A percentile compares a stretch with the other conserved stretches of the same genome.
These are phyloP conservation scores for Pichia sp. DNA, from an alignment of 1,139 yeast species.

Conservation along the genomic window DNA sequence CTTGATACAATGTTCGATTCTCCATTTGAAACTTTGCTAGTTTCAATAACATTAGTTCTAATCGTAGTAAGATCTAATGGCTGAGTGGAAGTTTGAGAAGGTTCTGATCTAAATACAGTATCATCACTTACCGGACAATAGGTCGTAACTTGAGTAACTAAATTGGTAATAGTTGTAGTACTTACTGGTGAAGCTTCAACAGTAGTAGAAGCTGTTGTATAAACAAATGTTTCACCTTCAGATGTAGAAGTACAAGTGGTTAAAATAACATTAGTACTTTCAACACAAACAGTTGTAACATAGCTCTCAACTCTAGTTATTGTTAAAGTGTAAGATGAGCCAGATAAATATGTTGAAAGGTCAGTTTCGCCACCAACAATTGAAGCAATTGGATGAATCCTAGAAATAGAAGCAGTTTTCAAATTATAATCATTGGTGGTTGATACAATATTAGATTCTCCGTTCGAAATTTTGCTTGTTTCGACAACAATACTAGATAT, in stretches of 20 bases:
- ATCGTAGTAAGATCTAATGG: too few relatives aligned
- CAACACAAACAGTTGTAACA: not conserved
- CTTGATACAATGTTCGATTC: too few relatives aligned
- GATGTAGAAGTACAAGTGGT: not conserved
- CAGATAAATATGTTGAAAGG: not conserved
- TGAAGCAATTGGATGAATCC: not conserved
- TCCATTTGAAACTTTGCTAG: too few relatives aligned
- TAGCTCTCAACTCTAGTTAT: constrained; percentile 1
- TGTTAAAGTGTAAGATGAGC: constrained; percentile 9
- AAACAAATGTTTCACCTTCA: not conserved
- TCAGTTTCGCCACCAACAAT: constrained; percentile 1
- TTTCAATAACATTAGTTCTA: too few relatives aligned
- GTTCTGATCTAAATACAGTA: not conserved
- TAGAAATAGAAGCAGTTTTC: not conserved
- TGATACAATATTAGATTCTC: too few relatives aligned
- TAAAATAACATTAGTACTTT: not conserved
- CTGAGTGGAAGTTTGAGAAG: too few relatives aligned
- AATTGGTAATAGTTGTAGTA: not conserved
- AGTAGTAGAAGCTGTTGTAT: not conserved
- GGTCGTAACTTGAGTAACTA: constrained; percentile 1
- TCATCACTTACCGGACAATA: constrained; percentile 3
- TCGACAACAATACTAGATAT: too few relatives aligned
- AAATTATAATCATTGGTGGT: too few relatives aligned
- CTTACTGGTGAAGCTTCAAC: not conserved
- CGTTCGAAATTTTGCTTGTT: too few relatives aligned